phyloP scores from a whole-genome alignment of 495 filamentous ascomycete species.

The Tuber microsphaerosporum region DNA sequence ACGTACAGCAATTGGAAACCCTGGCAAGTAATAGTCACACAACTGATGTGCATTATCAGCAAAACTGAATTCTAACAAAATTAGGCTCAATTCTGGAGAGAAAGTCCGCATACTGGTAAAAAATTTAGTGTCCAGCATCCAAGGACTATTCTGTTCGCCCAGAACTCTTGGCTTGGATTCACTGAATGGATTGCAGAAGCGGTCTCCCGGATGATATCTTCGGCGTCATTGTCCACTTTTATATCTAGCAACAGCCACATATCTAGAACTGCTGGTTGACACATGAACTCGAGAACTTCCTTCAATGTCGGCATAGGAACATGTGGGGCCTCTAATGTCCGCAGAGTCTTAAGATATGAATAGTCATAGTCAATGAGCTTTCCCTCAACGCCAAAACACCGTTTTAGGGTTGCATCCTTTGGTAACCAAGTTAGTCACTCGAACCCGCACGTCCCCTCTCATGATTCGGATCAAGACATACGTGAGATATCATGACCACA shows the following conservation, averaged over 20 bases:
- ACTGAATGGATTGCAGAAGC: slow-evolving; percentile 55
- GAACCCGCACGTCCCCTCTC: background rate
- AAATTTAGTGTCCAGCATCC: slow-evolving; percentile 62
- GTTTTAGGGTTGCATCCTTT: slow-evolving; percentile 66
- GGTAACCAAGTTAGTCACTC: slow-evolving; percentile 16
- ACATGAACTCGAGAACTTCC: slow-evolving; percentile 70
- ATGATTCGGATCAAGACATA: slow-evolving; percentile 44
- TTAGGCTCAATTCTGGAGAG: background rate
- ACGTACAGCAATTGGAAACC: slow-evolving; percentile 53
- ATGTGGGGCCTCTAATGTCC: slow-evolving; percentile 60
- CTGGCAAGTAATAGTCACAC: slow-evolving; percentile 54
- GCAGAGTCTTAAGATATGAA: slow-evolving; percentile 59
- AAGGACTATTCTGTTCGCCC: slow-evolving; percentile 65
- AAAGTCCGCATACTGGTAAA: slow-evolving; percentile 24
- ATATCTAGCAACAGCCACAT: slow-evolving; percentile 84
- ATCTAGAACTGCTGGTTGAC: slow-evolving; percentile 52
- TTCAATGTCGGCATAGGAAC: slow-evolving; percentile 63
- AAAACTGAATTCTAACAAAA: background rate
- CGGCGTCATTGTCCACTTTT: slow-evolving; percentile 71
- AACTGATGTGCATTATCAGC: slow-evolving; percentile 17
- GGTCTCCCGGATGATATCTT: slow-evolving; percentile 59
- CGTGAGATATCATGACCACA: slow-evolving; percentile 77
- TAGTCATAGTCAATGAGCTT: slow-evolving; percentile 70
- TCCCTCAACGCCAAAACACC: slow-evolving; percentile 66
- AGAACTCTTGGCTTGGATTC: slow-evolving; percentile 48